Base-by-base conservation (phyloP, 768 basidiomycete species). In the Hypholoma fasciculare region DNA sequence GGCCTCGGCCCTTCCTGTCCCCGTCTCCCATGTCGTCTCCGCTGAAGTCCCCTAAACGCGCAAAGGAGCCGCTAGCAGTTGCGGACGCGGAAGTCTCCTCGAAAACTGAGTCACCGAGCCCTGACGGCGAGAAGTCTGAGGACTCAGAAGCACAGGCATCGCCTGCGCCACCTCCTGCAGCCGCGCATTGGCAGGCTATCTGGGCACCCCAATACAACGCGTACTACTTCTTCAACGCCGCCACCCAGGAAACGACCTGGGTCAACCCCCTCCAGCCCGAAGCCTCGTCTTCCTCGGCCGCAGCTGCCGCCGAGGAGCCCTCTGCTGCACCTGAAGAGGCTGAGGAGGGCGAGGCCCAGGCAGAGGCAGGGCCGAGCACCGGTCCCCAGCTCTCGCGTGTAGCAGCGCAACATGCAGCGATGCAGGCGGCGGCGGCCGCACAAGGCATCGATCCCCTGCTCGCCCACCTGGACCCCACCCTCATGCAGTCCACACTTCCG, bases 381-480 rank as follows among this genome's bases (percentile, higher is more conserved):
- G 54, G 67, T 19, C 42, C 53, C 2, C 39, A 47, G 37, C 52
- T 65, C 58, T 72, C 65, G 42, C 58, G 74, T 17, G 66, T 70
- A 4, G 55, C 69, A 17, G 67, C 70, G 11, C 75, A 78, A 39
- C 77, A 79, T 63, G 71, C 75, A 19, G 83, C 85, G 6, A 70
- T 87, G 38, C 86, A 91, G 69, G 82, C 83, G 5, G 89, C 90
- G 7, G 90, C 91, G 1, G 65, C 84, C 36, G 88, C 89, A 3
- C 87, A 86, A 62, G 92, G 92, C 52, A 94, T 94, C 67, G 92
- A 94, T 70, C 92, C 92, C 3, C 80, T 85, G 5, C 82, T 94
- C 42, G 91, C 92, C 9, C 72, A 88, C 67, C 86, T 94, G 55
- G 92, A 94, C 70, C 92, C 92, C 2, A 76, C 87, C 2, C 82